Conservation (phyloP, 2,329 filamentous ascomycete species). For the Cadophora luteo-olivacea region DNA sequence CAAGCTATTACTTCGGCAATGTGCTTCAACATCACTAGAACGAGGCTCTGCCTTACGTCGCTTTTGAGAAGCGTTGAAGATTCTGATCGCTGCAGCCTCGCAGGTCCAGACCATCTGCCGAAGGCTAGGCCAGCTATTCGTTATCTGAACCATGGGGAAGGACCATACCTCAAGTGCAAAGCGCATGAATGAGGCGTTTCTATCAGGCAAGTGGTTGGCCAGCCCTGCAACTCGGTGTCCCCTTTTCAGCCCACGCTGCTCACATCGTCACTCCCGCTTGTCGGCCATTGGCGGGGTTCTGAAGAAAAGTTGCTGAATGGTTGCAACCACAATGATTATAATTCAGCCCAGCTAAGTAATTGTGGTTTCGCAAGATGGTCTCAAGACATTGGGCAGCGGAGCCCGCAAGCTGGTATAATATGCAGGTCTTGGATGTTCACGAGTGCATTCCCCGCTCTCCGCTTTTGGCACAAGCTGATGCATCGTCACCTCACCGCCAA, state of each 20-base stretch:
- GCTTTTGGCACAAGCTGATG: not conserved
- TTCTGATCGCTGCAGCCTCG: not conserved
- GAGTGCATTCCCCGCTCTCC: not conserved
- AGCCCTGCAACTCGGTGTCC: slow-evolving; percentile 1
- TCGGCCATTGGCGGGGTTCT: not conserved
- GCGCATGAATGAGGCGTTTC: not conserved
- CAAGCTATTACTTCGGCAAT: not conserved
- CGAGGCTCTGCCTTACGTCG: not conserved
- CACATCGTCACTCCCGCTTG: not conserved
- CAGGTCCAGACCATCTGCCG: not conserved
- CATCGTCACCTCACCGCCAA: not conserved
- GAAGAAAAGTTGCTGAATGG: not conserved
- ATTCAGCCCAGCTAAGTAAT: not conserved
- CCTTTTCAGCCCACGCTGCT: not conserved
- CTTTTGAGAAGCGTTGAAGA: not conserved
- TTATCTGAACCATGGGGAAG: not conserved
- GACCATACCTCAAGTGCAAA: not conserved
- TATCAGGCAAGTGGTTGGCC: slow-evolving; percentile 3
- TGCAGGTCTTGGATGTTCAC: not conserved
- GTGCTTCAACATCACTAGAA: not conserved
- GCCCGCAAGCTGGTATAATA: not conserved
- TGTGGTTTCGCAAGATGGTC: not conserved
- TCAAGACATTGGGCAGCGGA: not conserved
- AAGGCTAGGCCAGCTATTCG: not conserved
- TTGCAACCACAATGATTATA: slow-evolving; percentile 2